These are phyloP conservation scores for Stylosanthes scabra DNA, from an alignment of 331 rosid genomes.

Conservation along the genomic window DNA sequence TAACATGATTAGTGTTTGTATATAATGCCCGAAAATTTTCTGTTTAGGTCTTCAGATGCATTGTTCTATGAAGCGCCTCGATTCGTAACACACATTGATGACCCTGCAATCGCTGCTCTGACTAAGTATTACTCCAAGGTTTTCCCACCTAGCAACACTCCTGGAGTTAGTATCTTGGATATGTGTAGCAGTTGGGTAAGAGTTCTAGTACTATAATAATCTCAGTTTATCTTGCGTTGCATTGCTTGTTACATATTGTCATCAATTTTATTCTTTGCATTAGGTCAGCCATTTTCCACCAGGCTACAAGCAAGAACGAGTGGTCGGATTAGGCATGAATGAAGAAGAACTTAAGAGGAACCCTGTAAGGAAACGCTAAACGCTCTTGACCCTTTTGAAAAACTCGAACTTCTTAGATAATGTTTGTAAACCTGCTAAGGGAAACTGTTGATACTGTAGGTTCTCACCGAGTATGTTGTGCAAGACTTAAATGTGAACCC, in stretches of 20 bases:
- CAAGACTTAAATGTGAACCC: slow-evolving; percentile 84
- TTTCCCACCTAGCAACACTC: slow-evolving; percentile 76
- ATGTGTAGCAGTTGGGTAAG: slow-evolving; percentile 93
- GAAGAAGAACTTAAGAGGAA: slow-evolving; percentile 82
- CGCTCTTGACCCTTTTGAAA: not conserved
- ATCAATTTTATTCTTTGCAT: slow-evolving; percentile 37
- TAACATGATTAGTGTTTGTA: not conserved
- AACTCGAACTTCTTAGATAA: not conserved
- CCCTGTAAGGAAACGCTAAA: slow-evolving; percentile 50
- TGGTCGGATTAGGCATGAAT: slow-evolving; percentile 83
- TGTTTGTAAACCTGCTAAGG: slow-evolving; percentile 13
- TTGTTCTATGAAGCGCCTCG: slow-evolving; percentile 81
- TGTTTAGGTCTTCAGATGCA: slow-evolving; percentile 63
- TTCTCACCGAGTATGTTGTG: slow-evolving; percentile 68
- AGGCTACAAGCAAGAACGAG: slow-evolving; percentile 81
- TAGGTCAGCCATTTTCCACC: slow-evolving; percentile 93
- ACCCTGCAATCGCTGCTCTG: slow-evolving; percentile 76
- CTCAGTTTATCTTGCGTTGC: slow-evolving; percentile 7
- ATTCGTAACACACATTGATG: slow-evolving; percentile 89
- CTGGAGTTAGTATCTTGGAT: slow-evolving; percentile 76
- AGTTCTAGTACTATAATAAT: slow-evolving; percentile 1
- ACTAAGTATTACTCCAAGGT: slow-evolving; percentile 73
- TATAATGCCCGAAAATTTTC: slow-evolving; percentile 20
- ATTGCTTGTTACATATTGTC: slow-evolving; percentile 13
- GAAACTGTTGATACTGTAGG: slow-evolving; percentile 52